Evolutionary conservation across 148 eudicot genomes (phyloP).

Genomic region (Fagopyrum tataricum): DNA sequence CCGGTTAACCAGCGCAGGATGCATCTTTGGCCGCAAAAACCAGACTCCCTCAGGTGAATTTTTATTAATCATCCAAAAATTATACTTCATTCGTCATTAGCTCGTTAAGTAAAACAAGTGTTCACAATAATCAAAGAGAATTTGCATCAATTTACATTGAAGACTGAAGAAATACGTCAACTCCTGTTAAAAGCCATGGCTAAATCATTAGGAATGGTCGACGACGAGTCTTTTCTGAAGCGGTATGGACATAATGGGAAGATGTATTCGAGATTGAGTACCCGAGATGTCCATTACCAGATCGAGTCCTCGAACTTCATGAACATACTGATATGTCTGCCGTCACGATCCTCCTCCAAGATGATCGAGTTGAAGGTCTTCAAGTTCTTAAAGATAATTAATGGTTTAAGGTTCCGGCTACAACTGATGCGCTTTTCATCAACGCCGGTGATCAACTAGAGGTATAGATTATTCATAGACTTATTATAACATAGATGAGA

Average conservation of each 20-base stretch:
- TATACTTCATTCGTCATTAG: too few species aligned
- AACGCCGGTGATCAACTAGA: slow-evolving; percentile 46
- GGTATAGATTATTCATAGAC: slow-evolving; percentile 21
- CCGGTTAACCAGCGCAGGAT: slow-evolving; percentile 40
- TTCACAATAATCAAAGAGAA: slow-evolving; percentile 2
- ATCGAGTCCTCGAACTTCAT: slow-evolving; percentile 30
- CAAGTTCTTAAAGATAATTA: slow-evolving; percentile 34
- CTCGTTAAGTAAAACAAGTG: too few species aligned
- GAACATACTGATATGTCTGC: slow-evolving; percentile 33
- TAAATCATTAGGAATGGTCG: slow-evolving; percentile 23
- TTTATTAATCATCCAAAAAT: too few species aligned
- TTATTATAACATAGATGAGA: neutral
- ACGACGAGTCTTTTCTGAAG: slow-evolving; percentile 27
- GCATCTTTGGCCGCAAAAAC: slow-evolving; percentile 42
- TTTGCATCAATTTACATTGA: slow-evolving; percentile 23
- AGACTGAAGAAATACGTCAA: slow-evolving; percentile 14
- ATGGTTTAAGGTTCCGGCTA: slow-evolving; percentile 38
- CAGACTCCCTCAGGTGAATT: slow-evolving; percentile 26
- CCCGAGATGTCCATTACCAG: slow-evolving; percentile 38
- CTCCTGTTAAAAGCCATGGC: slow-evolving; percentile 28
- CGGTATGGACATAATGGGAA: slow-evolving; percentile 22
- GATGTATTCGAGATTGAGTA: slow-evolving; percentile 32
- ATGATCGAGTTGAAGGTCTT: slow-evolving; percentile 41
- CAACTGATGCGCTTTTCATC: slow-evolving; percentile 33
- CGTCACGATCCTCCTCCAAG: slow-evolving; percentile 34